Percentiles rank a stretch among this genome's conserved stretches.
Evolutionary conservation across 192 early-diverging fungal genomes (phyloP).

Genomic region (Coemansia sp.): DNA sequence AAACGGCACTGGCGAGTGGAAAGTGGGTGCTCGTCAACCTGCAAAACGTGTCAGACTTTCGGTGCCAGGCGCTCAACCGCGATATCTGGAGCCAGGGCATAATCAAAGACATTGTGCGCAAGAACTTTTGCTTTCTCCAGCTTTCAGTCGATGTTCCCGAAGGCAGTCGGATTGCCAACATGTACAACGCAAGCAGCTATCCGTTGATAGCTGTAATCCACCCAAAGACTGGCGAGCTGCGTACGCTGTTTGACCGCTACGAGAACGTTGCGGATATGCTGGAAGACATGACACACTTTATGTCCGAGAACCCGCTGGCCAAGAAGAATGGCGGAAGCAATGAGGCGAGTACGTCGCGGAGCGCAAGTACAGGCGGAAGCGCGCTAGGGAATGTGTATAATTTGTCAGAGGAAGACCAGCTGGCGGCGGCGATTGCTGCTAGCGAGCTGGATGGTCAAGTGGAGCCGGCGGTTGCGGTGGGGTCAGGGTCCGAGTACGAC

Average conservation of each 20-base stretch:
- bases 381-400: slow-evolving; percentile 55
- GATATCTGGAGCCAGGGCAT: slow-evolving; percentile 85
- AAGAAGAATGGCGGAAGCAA: slow-evolving; percentile 10
- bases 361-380: neutral
- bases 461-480: neutral
- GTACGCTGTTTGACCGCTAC: slow-evolving; percentile 65
- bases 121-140: slow-evolving; percentile 86
- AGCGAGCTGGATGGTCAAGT: slow-evolving; percentile 55
- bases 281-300: slow-evolving; percentile 67
- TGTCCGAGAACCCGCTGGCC: slow-evolving; percentile 24
- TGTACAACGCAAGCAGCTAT: slow-evolving; percentile 69
- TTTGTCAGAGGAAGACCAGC: slow-evolving; percentile 88
- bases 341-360: slow-evolving; percentile 8
- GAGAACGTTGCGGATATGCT: slow-evolving; percentile 67
- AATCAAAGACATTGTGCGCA: slow-evolving; percentile 75
- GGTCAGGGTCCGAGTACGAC: slow-evolving; percentile 25
- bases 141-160: slow-evolving; percentile 66
- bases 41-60: slow-evolving; percentile 81
- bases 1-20: slow-evolving; percentile 56
- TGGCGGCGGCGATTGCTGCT: slow-evolving; percentile 78
- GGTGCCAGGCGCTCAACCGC: slow-evolving; percentile 86
- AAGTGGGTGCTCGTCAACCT: slow-evolving; percentile 90
- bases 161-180: slow-evolving; percentile 67
- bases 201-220: slow-evolving; percentile 90
- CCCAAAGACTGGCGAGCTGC: slow-evolving; percentile 84